Percentiles rank a stretch among this genome's conserved stretches.
phyloP scores from a whole-genome alignment of 129 eudicot genomes.

The Saposhnikovia divaricata region DNA sequence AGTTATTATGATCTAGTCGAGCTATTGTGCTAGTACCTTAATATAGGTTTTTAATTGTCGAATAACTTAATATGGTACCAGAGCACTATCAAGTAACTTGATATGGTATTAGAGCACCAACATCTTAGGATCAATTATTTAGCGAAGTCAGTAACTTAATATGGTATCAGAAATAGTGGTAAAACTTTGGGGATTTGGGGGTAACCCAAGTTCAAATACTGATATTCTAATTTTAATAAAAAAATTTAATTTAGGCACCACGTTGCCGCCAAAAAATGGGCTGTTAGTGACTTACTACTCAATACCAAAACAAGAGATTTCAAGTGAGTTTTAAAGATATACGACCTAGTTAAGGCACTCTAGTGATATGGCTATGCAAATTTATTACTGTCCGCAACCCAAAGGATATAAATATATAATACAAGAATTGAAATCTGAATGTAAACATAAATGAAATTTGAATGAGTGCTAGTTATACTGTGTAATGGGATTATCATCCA shows the following conservation, averaged over 20 bases:
- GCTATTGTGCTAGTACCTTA: no score
- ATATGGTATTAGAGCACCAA: not conserved
- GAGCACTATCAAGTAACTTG: no score
- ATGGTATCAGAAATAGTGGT: not conserved
- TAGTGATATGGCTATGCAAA: not conserved
- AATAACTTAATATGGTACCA: not conserved
- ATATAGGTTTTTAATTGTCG: no score
- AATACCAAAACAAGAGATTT: not conserved
- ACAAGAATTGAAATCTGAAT: not conserved
- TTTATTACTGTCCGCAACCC: not conserved
- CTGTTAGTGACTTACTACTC: not conserved
- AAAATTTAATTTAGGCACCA: not conserved
- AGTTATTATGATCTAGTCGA: no score
- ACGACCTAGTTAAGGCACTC: not conserved
- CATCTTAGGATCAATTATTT: no score
- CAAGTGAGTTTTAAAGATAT: not conserved
- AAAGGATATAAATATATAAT: not conserved
- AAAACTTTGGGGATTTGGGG: not conserved
- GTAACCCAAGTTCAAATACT: not conserved
- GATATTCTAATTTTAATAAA: no score
- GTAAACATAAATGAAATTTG: not conserved
- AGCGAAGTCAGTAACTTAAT: not conserved
- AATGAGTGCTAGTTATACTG: not conserved
- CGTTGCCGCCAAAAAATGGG: not conserved
- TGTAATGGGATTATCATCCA: not conserved